Conservation (phyloP, 169 alveolate species). For the Cyclospora cayetanensis region DNA sequence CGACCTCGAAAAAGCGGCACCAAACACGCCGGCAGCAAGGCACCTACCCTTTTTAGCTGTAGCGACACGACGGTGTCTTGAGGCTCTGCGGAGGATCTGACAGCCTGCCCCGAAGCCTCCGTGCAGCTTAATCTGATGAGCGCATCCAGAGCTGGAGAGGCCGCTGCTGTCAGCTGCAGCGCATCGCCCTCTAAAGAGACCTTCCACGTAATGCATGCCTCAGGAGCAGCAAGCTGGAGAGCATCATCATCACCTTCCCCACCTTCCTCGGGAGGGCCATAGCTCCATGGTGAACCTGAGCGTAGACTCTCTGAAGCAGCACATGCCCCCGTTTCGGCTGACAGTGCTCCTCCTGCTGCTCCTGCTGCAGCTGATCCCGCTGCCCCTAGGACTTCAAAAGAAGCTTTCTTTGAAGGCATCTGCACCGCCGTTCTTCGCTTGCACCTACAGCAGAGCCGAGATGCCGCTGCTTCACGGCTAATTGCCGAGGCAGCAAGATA, state of each 20-base stretch:
- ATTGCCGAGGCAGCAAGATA: neutral
- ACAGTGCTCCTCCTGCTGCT: neutral
- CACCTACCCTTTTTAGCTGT: neutral
- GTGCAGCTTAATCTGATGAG: neutral
- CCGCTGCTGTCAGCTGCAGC: slow-evolving; percentile 2
- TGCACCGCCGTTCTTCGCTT: too few relatives aligned
- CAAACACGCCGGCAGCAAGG: too few relatives aligned
- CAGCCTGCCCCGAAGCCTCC: neutral
- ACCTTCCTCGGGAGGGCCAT: neutral
- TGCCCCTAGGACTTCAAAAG: too few relatives aligned
- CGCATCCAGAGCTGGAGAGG: neutral
- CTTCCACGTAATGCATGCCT: neutral
- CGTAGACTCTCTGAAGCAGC: neutral
- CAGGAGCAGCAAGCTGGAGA: neutral
- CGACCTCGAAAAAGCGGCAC: too few relatives aligned
- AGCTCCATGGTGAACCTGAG: slow-evolving; percentile 4
- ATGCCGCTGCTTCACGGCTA: neutral
- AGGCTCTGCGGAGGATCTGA: neutral
- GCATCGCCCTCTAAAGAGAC: neutral
- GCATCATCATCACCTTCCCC: neutral
- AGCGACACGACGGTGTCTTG: neutral
- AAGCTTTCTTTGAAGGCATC: too few relatives aligned
- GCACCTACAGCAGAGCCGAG: too few relatives aligned
- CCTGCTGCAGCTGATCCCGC: too few relatives aligned
- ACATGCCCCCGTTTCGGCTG: neutral